phyloP scores from a whole-genome alignment of 805 yeast species.

The Candida palmyrensis region DNA sequence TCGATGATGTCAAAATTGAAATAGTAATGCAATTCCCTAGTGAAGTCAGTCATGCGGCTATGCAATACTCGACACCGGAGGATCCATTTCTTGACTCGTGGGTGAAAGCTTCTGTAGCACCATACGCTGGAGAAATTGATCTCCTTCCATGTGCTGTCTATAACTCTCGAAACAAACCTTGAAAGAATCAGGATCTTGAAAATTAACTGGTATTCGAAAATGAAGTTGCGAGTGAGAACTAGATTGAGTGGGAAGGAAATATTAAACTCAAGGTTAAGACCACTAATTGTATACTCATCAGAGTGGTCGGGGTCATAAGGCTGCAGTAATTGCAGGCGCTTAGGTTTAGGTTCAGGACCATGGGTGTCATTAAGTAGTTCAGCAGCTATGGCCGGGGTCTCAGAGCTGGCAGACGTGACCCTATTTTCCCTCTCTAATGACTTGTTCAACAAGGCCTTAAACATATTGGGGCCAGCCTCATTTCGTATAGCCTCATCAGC shows the following conservation, averaged over 20 bases:
- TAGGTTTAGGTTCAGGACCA: background rate
- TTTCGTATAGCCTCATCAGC: constrained; percentile 47
- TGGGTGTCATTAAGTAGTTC: too few relatives aligned
- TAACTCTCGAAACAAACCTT: constrained; percentile 54
- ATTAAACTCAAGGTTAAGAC: constrained; percentile 50
- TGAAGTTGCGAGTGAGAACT: constrained; percentile 61
- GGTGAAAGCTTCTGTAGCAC: constrained; percentile 46
- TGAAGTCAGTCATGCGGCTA: constrained; percentile 50
- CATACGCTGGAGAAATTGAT: constrained; percentile 62
- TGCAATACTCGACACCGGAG: constrained; percentile 51
- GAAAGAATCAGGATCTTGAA: constrained; percentile 66
- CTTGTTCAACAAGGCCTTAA: constrained; percentile 40
- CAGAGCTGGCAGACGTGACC: constrained; percentile 6
- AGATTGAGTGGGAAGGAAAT: constrained; percentile 87
- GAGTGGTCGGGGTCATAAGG: constrained; percentile 19
- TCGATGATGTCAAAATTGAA: constrained; percentile 58
- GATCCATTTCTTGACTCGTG: constrained; percentile 48
- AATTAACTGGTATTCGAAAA: constrained; percentile 73
- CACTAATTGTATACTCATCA: constrained; percentile 43
- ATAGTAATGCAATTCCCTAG: constrained; percentile 51
- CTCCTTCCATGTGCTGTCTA: constrained; percentile 70
- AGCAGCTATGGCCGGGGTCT: constrained; percentile 4
- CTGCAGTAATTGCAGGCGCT: too few relatives aligned
- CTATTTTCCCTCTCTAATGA: constrained; percentile 24
- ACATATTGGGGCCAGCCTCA: constrained; percentile 33